Evolutionary conservation across 2,329 filamentous ascomycete species (phyloP).

Genomic region (Aureobasidium sp.): DNA sequence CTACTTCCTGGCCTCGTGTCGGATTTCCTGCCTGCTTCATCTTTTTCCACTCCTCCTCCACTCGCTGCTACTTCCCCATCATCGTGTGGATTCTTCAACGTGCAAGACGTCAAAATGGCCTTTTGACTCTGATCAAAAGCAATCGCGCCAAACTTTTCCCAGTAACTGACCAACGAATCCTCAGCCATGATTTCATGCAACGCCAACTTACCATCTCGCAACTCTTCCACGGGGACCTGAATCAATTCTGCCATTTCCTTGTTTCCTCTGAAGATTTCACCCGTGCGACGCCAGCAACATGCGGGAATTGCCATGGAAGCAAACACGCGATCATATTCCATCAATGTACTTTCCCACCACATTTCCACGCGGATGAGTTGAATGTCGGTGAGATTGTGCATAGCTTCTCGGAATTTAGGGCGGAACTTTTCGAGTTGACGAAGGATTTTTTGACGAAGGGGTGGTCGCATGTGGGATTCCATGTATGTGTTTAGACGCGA

Average conservation of each 20-base stretch:
- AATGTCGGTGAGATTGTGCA: conserved; percentile 84
- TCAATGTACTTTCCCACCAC: conserved; percentile 95
- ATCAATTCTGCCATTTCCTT: conserved; percentile 98
- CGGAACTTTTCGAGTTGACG: conserved; percentile 87
- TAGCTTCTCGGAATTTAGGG: conserved; percentile 91
- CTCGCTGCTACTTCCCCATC: not conserved
- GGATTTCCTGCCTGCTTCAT: not conserved
- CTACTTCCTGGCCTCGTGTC: conserved; percentile 39
- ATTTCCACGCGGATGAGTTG: conserved; percentile 94
- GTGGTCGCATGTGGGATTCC: conserved; percentile 73
- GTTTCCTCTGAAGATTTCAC: conserved; percentile 94
- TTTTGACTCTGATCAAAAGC: conserved; percentile 93
- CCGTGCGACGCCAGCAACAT: conserved; percentile 92
- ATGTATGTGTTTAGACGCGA: conserved; percentile 83
- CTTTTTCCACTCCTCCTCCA: not conserved
- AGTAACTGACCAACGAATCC: conserved; percentile 90
- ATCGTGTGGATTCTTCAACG: conserved; percentile 67
- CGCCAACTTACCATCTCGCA: conserved; percentile 89
- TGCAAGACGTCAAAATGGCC: conserved; percentile 88
- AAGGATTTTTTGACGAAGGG: conserved; percentile 82
- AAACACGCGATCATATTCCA: conserved; percentile 98
- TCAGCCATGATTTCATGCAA: conserved; percentile 94
- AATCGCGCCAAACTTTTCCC: conserved; percentile 98
- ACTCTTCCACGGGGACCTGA: conserved; percentile 78
- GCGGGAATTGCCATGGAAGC: conserved; percentile 98